A percentile compares a stretch with the other conserved stretches of the same genome.
These are phyloP conservation scores for Crucihimalaya himalaica DNA, from an alignment of 345 rosid genomes.

Conservation along the genomic window DNA sequence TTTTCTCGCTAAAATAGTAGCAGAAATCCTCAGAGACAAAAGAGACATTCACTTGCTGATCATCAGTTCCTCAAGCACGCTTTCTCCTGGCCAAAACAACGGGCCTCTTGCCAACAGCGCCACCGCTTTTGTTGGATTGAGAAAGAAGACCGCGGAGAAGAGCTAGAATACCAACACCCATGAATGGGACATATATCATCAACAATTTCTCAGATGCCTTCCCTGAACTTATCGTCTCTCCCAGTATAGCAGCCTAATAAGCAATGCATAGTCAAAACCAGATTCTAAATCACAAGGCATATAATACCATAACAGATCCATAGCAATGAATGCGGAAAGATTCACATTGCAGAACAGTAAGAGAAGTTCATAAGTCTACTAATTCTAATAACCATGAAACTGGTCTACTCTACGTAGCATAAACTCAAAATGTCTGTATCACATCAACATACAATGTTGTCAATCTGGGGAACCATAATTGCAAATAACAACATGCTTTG, in stretches of 20 bases:
- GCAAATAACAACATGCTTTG: neutral
- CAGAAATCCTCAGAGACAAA: neutral
- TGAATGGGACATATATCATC: constrained; percentile 60
- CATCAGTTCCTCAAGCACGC: constrained; percentile 46
- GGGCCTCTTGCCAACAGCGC: constrained; percentile 41
- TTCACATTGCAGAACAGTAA: neutral
- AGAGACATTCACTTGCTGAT: neutral
- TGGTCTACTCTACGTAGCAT: neutral
- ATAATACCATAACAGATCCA: neutral
- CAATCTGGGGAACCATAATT: neutral
- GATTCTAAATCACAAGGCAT: neutral
- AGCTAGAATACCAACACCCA: constrained; percentile 58
- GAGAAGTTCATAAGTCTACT: neutral
- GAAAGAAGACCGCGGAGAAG: constrained; percentile 63
- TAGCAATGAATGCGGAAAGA: neutral
- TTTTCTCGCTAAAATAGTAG: neutral
- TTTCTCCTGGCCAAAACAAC: constrained; percentile 52
- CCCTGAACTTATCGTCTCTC: constrained; percentile 60
- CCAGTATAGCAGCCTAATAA: constrained; percentile 58
- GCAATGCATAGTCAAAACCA: neutral
- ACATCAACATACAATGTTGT: neutral
- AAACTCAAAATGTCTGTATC: neutral
- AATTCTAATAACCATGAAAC: neutral
- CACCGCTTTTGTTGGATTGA: constrained; percentile 13
- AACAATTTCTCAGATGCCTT: constrained; percentile 59